phyloP scores from a whole-genome alignment of 1,284 basidiomycete species.

The Meira nashicola region DNA sequence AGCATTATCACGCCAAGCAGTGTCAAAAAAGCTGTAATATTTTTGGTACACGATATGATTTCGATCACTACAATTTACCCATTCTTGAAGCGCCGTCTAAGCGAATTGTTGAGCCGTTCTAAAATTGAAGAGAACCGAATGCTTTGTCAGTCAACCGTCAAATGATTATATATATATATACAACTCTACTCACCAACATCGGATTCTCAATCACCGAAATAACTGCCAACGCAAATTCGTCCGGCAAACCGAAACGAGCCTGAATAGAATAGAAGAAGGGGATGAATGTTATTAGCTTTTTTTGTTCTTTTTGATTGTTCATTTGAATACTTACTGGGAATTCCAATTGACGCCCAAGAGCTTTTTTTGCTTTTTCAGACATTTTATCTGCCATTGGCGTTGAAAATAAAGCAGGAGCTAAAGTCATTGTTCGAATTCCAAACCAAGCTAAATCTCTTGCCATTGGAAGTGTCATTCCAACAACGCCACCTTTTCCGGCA shows the following conservation, averaged over 20 bases:
- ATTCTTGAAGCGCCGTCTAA: conserved; percentile 47
- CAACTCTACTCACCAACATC: conserved; percentile 37
- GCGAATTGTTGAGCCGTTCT: conserved; percentile 42
- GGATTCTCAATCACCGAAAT: conserved; percentile 42
- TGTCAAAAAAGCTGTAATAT: too few species aligned
- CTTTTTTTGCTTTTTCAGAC: conserved; percentile 22
- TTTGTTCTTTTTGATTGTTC: too few species aligned
- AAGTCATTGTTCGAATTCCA: conserved; percentile 38
- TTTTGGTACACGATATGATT: neutral
- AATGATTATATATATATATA: neutral
- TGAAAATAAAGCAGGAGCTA: conserved; percentile 29
- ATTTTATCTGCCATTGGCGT: conserved; percentile 52
- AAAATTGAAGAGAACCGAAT: neutral
- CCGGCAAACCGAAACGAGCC: conserved; percentile 39
- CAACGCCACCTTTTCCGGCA: conserved; percentile 49
- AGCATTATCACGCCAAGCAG: too few species aligned
- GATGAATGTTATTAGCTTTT: too few species aligned
- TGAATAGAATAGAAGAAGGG: conserved; percentile 15
- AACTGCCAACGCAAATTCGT: conserved; percentile 49
- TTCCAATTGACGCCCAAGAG: conserved; percentile 21
- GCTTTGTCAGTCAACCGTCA: too few species aligned
- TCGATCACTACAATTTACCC: conserved; percentile 37
- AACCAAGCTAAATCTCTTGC: conserved; percentile 52
- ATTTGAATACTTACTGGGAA: conserved; percentile 17
- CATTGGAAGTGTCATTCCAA: conserved; percentile 51